Percentiles rank a stretch among this genome's conserved stretches.
Conservation (phyloP, 2,329 filamentous ascomycete genomes). For the Trichoderma hamatum region DNA sequence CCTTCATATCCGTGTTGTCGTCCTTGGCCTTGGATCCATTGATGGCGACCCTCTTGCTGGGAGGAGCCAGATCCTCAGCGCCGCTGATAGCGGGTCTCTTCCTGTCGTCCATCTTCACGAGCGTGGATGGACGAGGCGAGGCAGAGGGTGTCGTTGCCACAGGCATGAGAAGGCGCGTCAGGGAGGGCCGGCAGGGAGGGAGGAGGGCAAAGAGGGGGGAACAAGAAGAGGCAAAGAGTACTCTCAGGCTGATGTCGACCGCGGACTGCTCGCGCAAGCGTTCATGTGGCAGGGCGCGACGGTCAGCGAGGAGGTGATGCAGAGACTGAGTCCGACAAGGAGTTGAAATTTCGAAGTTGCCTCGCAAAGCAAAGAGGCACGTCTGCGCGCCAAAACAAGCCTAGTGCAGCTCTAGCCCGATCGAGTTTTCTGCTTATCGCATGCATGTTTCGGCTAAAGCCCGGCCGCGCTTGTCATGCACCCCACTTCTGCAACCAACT, state of each 20-base stretch:
- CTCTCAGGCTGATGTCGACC: constrained; percentile 43
- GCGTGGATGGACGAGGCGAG: constrained; percentile 74
- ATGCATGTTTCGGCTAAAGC: constrained; percentile 41
- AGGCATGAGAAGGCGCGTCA: constrained; percentile 73
- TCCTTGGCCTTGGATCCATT: constrained; percentile 71
- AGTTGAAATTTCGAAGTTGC: constrained; percentile 52
- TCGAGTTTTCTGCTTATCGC: constrained; percentile 40
- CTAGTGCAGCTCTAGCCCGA: constrained; percentile 42
- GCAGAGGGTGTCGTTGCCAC: constrained; percentile 74
- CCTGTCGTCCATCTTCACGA: constrained; percentile 98
- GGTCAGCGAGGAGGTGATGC: constrained; percentile 41
- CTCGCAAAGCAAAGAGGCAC: constrained; percentile 46
- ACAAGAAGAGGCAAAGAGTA: constrained; percentile 36
- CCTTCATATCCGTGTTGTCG: constrained; percentile 58
- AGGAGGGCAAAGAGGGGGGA: constrained; percentile 31
- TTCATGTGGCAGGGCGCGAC: constrained; percentile 43
- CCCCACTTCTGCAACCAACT: constrained; percentile 23
- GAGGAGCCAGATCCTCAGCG: constrained; percentile 81
- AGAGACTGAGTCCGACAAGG: constrained; percentile 41
- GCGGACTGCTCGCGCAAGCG: constrained; percentile 38
- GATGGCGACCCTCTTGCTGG: constrained; percentile 87
- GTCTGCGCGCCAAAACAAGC: constrained; percentile 41
- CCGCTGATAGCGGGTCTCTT: constrained; percentile 87
- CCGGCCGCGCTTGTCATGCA: constrained; percentile 30
- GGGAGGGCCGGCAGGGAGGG: constrained; percentile 43